These are phyloP conservation scores for Paraglomus brasilianum DNA, from an alignment of 192 early-diverging fungal genomes.

Conservation along the genomic window DNA sequence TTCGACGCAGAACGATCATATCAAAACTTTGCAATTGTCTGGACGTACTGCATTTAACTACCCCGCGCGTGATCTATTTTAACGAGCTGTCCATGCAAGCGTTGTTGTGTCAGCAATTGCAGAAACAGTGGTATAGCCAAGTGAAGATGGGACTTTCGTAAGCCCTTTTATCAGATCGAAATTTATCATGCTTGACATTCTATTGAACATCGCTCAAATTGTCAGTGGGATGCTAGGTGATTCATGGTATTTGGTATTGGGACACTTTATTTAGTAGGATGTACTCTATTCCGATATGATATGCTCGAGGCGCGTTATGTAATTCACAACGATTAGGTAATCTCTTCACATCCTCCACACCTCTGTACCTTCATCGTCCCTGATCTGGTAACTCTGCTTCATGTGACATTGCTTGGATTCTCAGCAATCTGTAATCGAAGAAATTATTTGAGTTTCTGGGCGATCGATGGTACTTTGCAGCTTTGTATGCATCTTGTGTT, in stretches of 20 bases:
- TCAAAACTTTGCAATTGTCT: conserved; percentile 72
- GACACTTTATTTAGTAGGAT: conserved; percentile 85
- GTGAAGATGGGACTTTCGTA: background rate
- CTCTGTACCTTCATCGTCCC: background rate
- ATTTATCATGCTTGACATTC: conserved; percentile 68
- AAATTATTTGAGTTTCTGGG: too few species aligned
- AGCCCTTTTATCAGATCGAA: conserved; percentile 69
- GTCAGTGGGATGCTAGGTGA: conserved; percentile 74
- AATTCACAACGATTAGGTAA: conserved; percentile 40
- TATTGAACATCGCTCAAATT: conserved; percentile 69
- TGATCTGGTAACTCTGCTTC: background rate
- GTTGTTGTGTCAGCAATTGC: conserved; percentile 38
- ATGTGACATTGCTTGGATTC: background rate
- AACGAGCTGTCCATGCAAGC: conserved; percentile 66
- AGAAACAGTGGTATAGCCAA: conserved; percentile 30
- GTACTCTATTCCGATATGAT: conserved; percentile 59
- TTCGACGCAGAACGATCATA: conserved; percentile 80
- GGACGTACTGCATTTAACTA: conserved; percentile 76
- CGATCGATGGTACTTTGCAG: too few species aligned
- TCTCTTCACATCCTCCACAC: too few species aligned
- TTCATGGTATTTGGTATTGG: conserved; percentile 85
- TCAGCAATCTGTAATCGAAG: conserved; percentile 44
- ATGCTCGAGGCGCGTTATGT: conserved; percentile 39
- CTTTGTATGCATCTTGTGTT: too few species aligned
- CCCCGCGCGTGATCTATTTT: conserved; percentile 82